Evolutionary conservation across 2,329 filamentous ascomycete genomes (phyloP).

Genomic region (Colletotrichum destructivum): DNA sequence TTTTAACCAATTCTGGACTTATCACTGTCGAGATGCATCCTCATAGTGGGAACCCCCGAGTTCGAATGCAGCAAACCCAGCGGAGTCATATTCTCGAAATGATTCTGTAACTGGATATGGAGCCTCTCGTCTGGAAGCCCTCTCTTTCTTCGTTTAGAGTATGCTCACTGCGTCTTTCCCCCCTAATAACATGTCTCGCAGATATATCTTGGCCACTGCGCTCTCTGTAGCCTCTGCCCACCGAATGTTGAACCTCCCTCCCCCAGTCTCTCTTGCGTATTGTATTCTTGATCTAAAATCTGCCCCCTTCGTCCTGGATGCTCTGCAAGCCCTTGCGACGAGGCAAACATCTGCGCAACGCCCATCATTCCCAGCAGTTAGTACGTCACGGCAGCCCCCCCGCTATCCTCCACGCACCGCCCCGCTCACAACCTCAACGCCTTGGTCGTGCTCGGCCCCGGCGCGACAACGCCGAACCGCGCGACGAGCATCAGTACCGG

Average conservation of each 20-base stretch:
- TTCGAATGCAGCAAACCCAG: background rate
- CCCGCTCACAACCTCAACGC: slow-evolving; percentile 25
- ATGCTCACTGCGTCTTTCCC: background rate
- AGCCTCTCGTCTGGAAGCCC: background rate
- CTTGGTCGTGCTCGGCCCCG: slow-evolving; percentile 29
- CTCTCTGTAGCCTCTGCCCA: background rate
- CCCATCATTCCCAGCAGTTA: too few relatives aligned
- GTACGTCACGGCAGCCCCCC: background rate
- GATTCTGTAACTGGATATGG: background rate
- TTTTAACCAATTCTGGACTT: too few relatives aligned
- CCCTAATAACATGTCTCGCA: background rate
- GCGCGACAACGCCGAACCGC: slow-evolving; percentile 33
- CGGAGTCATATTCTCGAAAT: background rate
- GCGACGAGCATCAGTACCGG: slow-evolving; percentile 36
- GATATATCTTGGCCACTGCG: background rate
- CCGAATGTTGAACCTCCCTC: background rate
- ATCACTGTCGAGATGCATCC: too few relatives aligned
- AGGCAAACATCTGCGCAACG: background rate
- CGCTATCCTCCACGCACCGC: background rate
- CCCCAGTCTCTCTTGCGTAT: background rate
- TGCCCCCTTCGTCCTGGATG: background rate
- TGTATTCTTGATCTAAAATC: background rate
- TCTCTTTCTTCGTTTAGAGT: background rate
- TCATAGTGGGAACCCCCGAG: background rate
- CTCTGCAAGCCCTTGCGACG: too few relatives aligned